These are phyloP conservation scores for Pterulicium gracile DNA, from an alignment of 1,284 basidiomycete species.

Conservation along the genomic window DNA sequence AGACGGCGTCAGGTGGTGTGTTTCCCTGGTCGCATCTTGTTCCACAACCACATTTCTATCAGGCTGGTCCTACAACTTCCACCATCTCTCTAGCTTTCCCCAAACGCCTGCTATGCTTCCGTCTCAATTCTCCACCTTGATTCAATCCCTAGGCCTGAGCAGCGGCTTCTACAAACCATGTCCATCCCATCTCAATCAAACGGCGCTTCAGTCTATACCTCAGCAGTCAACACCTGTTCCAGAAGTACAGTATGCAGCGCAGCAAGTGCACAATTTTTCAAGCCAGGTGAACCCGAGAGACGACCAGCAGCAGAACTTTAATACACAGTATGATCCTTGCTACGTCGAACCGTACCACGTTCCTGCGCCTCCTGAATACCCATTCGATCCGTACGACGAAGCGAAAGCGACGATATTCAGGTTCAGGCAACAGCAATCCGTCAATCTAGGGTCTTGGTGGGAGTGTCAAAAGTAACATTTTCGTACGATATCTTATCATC, in stretches of 20 bases:
- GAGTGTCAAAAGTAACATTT: slow-evolving; percentile 10
- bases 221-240: slow-evolving; percentile 3
- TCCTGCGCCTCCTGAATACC: slow-evolving; percentile 22
- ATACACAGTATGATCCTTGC: slow-evolving; percentile 14
- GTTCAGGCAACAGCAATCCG: slow-evolving; percentile 54
- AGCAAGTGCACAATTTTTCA: slow-evolving; percentile 4
- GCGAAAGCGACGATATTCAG: slow-evolving; percentile 39
- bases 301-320: not conserved
- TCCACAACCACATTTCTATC: not conserved
- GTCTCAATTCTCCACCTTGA: slow-evolving; percentile 17
- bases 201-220: slow-evolving; percentile 7
- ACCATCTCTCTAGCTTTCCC: too few species aligned
- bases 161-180: slow-evolving; percentile 27
- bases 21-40: not conserved
- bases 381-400: slow-evolving; percentile 39
- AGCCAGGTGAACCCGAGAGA: not conserved
- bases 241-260: slow-evolving; percentile 1
- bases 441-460: slow-evolving; percentile 59
- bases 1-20: not conserved
- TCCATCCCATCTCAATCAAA: slow-evolving; percentile 14
- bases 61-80: not conserved
- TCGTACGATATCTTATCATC: slow-evolving; percentile 1
- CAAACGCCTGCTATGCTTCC: not conserved
- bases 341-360: slow-evolving; percentile 25
- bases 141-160: slow-evolving; percentile 22